phyloP scores from a whole-genome alignment of 352 stramenopile genomes.

The Globisporangium recalcitrans region DNA sequence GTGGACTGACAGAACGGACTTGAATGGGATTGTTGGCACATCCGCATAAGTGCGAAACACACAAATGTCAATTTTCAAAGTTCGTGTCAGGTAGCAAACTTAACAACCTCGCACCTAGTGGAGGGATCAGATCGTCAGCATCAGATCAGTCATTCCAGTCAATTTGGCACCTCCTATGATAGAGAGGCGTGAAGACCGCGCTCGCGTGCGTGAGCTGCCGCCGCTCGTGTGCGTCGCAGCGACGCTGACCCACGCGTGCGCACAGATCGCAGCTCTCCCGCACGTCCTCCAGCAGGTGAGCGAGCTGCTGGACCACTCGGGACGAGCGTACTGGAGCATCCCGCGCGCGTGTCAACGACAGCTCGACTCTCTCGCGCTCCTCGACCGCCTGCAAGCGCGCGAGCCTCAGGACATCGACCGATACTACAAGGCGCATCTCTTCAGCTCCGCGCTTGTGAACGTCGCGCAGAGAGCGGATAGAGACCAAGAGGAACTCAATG shows the following conservation, averaged over 20 bases:
- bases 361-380: neutral
- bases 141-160: too few relatives aligned
- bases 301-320: neutral
- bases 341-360: neutral
- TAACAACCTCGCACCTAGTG: too few relatives aligned
- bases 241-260: neutral
- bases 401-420: neutral
- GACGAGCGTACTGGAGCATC: neutral
- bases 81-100: too few relatives aligned
- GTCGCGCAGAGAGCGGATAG: neutral
- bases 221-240: constrained; percentile 1
- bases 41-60: too few relatives aligned
- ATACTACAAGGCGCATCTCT: constrained; percentile 1
- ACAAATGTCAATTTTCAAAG: too few relatives aligned
- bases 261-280: neutral
- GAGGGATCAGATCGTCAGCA: too few relatives aligned
- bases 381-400: neutral
- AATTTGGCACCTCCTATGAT: too few relatives aligned
- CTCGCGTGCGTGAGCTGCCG: neutral
- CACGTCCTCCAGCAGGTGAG: neutral
- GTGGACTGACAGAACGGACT: too few relatives aligned
- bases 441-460: constrained; percentile 2
- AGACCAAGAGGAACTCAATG: neutral
- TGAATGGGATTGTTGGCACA: too few relatives aligned
- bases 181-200: neutral